Base-by-base conservation (phyloP, 441 rosid species). In the Populus hybrid region DNA sequence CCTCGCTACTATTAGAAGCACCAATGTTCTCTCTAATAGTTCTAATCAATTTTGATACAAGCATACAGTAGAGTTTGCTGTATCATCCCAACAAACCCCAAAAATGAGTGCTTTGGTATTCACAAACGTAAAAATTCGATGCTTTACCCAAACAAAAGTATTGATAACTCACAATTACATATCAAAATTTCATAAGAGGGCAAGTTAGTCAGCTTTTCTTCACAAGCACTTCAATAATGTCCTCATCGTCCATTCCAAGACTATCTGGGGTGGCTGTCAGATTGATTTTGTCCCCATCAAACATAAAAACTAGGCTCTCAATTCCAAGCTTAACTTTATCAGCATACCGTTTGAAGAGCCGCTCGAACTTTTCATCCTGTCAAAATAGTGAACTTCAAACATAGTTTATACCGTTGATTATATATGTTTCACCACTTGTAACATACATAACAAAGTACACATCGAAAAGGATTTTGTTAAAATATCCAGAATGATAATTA, bases 341-440 rank as follows among this genome's bases (percentile, higher is more conserved):
- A 0, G 97, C 86, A 75, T 95, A 95, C 83, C 85, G 73, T 82
- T 89, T 93, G 86, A 92, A 87, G 67, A 92, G 79, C 66, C 87
- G 89, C 81, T 92, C 97, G 78, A 95, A 89, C 79, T 86, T 95
- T 75, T 95, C 98, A 88, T 95, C 99, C 99, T 95, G 82, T 79
- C 79, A 70, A 71, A 67, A 69, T 9, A 26, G 23, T 67, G 38
- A 7, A 14, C 24, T 36, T 72, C 12, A 24, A 11, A 59, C 30
- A 23, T 3, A 30, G 30, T 24, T 40, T 30, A 46, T 63, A 19
- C 21, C 4, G 4, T 30, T 16, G 5, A 63, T 68, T 46, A 5
- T 3, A 68, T 14, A 67, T 3, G 35, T 50, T 32, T 19, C 2
- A 21, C 21, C 6, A 32, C 53, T 9, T 35, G 40, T 32, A 61